phyloP scores from a whole-genome alignment of 73 alveolate genomes.

The Paramecium tetraurelia region DNA sequence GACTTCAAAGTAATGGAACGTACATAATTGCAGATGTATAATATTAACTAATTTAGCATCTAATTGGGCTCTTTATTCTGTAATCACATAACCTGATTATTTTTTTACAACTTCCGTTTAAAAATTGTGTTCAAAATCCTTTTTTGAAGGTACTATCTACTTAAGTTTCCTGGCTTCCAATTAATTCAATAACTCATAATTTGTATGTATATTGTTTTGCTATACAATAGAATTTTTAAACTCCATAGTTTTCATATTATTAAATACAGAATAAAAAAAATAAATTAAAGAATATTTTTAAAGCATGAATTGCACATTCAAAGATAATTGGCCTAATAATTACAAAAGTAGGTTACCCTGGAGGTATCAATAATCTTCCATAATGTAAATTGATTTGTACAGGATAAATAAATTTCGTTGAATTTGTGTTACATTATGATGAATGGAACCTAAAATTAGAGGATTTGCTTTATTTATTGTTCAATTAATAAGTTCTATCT shows the following conservation, averaged over 20 bases:
- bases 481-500: conserved; percentile 75
- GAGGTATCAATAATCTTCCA: conserved; percentile 73
- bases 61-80: conserved; percentile 9
- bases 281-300: conserved; percentile 68
- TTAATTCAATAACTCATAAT: background rate
- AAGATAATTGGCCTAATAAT: conserved; percentile 61
- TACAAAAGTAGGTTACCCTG: conserved; percentile 68
- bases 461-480: conserved; percentile 55
- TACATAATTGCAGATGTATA: background rate
- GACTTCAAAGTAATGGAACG: conserved; percentile 30
- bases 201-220: background rate
- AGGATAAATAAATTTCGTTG: conserved; percentile 75
- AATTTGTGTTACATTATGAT: conserved; percentile 70
- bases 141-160: background rate
- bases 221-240: background rate
- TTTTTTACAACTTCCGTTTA: conserved; percentile 18
- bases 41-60: conserved; percentile 10
- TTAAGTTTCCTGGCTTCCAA: background rate
- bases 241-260: background rate
- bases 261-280: conserved; percentile 37
- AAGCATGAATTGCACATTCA: conserved; percentile 59
- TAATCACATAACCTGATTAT: background rate
- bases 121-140: conserved; percentile 4
- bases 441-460: conserved; percentile 39
- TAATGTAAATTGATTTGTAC: conserved; percentile 69